Conservation (phyloP, 768 basidiomycete species). For the Leccinum arenicola region DNA sequence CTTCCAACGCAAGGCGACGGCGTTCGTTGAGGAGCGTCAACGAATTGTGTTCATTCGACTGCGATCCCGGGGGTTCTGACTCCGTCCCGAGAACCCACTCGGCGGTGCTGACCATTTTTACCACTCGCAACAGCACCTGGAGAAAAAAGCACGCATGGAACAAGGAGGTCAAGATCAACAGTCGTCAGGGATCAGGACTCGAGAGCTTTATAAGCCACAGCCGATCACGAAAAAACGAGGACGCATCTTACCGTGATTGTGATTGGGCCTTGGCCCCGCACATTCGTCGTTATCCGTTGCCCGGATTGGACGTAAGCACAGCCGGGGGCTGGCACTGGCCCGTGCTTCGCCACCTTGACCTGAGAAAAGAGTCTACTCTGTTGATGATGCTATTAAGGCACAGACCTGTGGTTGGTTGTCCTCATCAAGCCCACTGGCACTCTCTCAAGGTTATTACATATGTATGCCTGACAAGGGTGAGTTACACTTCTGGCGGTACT, state of each 20-base stretch:
- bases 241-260: conserved; percentile 1
- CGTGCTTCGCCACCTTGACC: conserved; percentile 3
- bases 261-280: conserved; percentile 19
- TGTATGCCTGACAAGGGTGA: background rate
- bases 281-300: conserved; percentile 18
- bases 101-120: conserved; percentile 11
- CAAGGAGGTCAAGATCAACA: background rate
- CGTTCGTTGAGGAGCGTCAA: conserved; percentile 53
- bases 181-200: background rate
- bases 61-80: background rate
- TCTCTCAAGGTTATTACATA: background rate
- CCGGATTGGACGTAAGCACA: conserved; percentile 3
- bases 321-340: background rate
- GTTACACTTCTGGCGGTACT: background rate
- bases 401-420: background rate
- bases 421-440: background rate
- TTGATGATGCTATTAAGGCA: conserved; percentile 6
- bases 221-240: conserved; percentile 2
- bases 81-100: background rate
- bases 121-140: background rate
- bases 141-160: background rate
- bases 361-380: background rate
- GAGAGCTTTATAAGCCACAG: conserved; percentile 14
- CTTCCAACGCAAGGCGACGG: conserved; percentile 72
- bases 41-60: background rate